Base-by-base conservation (phyloP, 2,329 filamentous ascomycete genomes). In the Polytolypa hystricis region DNA sequence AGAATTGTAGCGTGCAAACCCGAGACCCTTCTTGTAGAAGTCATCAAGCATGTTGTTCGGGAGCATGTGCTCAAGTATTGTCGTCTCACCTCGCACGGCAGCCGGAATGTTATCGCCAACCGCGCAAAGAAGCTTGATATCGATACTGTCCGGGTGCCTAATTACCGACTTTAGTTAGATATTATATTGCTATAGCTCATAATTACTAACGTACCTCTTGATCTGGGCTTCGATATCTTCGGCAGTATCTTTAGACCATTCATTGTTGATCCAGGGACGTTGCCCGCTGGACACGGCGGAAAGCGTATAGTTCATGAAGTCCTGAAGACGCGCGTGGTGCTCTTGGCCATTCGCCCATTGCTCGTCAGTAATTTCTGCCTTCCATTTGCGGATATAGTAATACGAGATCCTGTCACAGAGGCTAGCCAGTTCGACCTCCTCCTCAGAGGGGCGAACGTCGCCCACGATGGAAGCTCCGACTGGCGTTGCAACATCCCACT, bases 81-180 rank as follows among this genome's bases (percentile, higher is more conserved):
- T 54, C 4, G 46, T 53, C 33, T 55, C 46, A 1, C 48, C 53
- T 1, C 48, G 46, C 3, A 66, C 43, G 1, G 53, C 53, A 6
- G 48, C 35, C 2, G n/a, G n/a, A 7, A 65, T 38, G 29, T 58
- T 46, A 31, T 60, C 50, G 3, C 59, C 45, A 15, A 39, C 39
- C 4, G 39, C 18, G 9, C 18, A 11, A 8, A 21, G 9, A 11
- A 41, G 26, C 28, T 16, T 23, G 12, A 39, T 26, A 20, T 38
- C 38, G n/a, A n/a, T n/a, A n/a, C n/a, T n/a, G n/a, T n/a, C n/a
- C n/a, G n/a, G n/a, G n/a, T n/a, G n/a, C n/a, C n/a, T n/a, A n/a
- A n/a, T n/a, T n/a, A n/a, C n/a, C n/a, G n/a, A n/a, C n/a, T n/a
- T n/a, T n/a, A n/a, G n/a, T n/a, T n/a, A n/a, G n/a, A n/a, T n/a